phyloP scores from a whole-genome alignment of 2,329 filamentous ascomycete genomes.

The Cercospora nicotianae region DNA sequence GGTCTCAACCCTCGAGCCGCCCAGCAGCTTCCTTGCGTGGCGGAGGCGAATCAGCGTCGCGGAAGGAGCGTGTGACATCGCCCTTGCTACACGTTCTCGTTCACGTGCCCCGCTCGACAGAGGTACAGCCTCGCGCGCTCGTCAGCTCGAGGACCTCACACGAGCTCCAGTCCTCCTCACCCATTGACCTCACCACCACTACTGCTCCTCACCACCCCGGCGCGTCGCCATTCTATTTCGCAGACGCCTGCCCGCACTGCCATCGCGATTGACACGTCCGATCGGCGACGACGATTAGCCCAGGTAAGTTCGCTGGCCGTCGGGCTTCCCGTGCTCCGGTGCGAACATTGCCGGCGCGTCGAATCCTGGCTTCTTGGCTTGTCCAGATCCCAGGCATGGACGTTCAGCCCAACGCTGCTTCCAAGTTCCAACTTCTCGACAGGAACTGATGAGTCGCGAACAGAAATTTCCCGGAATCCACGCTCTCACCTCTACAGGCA shows the following conservation, averaged over 20 bases:
- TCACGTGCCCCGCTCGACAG: not conserved
- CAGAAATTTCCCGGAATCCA: slow-evolving; percentile 10
- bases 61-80: not conserved
- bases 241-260: not conserved
- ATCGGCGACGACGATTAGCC: not conserved
- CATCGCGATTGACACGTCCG: not conserved
- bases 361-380: slow-evolving; percentile 13
- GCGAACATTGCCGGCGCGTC: not conserved
- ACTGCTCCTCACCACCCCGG: not conserved
- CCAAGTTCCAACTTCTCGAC: slow-evolving; percentile 10
- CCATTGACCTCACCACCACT: not conserved
- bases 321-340: slow-evolving; percentile 3
- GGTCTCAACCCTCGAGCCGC: not conserved
- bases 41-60: not conserved
- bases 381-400: slow-evolving; percentile 1
- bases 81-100: not conserved
- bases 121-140: not conserved
- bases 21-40: not conserved
- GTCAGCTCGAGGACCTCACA: not conserved
- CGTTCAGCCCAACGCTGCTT: slow-evolving; percentile 11
- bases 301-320: not conserved
- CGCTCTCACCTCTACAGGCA: not conserved
- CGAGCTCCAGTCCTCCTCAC: not conserved
- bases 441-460: slow-evolving; percentile 16
- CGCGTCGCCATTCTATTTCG: not conserved